phyloP scores from a whole-genome alignment of 306 rosid genomes.

The Cicer cuneatum region DNA sequence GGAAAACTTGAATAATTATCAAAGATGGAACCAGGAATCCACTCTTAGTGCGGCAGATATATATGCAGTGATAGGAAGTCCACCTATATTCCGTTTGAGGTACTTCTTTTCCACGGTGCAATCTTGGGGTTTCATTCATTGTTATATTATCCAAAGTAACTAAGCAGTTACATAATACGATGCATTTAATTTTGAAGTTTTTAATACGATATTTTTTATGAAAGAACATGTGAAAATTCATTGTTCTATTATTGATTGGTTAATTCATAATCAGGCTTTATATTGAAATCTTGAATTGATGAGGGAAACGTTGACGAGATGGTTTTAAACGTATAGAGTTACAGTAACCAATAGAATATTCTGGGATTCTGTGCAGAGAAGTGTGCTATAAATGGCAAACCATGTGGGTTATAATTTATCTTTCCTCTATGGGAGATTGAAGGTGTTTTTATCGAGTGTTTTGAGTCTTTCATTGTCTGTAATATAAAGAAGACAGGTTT shows the following conservation, averaged over 20 bases:
- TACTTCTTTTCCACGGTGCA: slow-evolving; percentile 43
- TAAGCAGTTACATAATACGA: neutral
- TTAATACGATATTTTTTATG: neutral
- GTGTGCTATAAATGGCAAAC: slow-evolving; percentile 18
- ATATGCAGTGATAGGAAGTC: slow-evolving; percentile 76
- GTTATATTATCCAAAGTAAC: slow-evolving; percentile 27
- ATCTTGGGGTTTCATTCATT: slow-evolving; percentile 40
- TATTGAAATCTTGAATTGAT: slow-evolving; percentile 28
- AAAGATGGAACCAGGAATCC: slow-evolving; percentile 87
- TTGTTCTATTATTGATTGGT: slow-evolving; percentile 27
- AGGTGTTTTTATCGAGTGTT: slow-evolving; percentile 22
- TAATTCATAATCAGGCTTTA: slow-evolving; percentile 1
- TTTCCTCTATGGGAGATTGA: slow-evolving; percentile 19
- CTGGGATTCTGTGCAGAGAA: neutral
- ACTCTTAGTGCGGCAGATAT: slow-evolving; percentile 81
- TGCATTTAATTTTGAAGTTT: slow-evolving; percentile 4
- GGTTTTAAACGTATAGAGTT: slow-evolving; percentile 1
- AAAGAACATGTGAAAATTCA: slow-evolving; percentile 16
- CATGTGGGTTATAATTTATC: neutral
- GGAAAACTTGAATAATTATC: slow-evolving; percentile 65
- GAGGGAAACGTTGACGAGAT: slow-evolving; percentile 9
- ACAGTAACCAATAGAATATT: slow-evolving; percentile 13
- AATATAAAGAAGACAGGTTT: neutral
- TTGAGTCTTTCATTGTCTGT: slow-evolving; percentile 3
- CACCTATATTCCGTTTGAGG: slow-evolving; percentile 86